A percentile compares a stretch with the other conserved stretches of the same genome.
phyloP scores from a whole-genome alignment of 805 yeast species.

The Wickerhamomyces bovis region DNA sequence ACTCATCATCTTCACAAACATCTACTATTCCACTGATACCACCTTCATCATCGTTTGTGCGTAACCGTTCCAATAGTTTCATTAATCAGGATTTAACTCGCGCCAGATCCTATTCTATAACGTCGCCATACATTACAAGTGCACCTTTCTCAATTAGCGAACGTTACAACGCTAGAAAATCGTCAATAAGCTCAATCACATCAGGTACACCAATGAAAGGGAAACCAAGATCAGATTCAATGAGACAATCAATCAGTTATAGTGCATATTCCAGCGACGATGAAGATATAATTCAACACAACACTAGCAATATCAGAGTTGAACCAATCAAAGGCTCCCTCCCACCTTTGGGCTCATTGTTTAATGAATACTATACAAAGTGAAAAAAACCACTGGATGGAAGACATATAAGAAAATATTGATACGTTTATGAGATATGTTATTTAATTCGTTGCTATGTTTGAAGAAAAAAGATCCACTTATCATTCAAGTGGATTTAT shows the following conservation, averaged over 20 bases:
- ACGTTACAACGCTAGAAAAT: conserved; percentile 11
- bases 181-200: conserved; percentile 6
- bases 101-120: conserved; percentile 12
- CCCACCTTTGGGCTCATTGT: conserved; percentile 14
- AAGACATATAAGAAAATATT: too few species aligned
- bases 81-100: conserved; percentile 5
- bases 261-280: conserved; percentile 6
- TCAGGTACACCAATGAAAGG: conserved; percentile 4
- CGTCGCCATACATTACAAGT: conserved; percentile 10
- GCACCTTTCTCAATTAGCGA: conserved; percentile 11
- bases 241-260: conserved; percentile 4
- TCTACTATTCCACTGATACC: conserved; percentile 2
- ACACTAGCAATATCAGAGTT: conserved; percentile 12
- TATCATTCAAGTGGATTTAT: not conserved
- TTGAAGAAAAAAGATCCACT: too few species aligned
- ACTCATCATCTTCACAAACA: conserved; percentile 8
- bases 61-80: not conserved
- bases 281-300: conserved; percentile 8
- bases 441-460: not conserved
- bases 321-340: conserved; percentile 11
- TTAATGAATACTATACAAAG: conserved; percentile 17
- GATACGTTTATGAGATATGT: not conserved
- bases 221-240: conserved; percentile 13
- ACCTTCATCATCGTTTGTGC: not conserved
- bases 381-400: not conserved